Percentiles rank a stretch among this genome's conserved stretches.
Conservation (phyloP, 306 rosid species). For the Dryas drummondii region DNA sequence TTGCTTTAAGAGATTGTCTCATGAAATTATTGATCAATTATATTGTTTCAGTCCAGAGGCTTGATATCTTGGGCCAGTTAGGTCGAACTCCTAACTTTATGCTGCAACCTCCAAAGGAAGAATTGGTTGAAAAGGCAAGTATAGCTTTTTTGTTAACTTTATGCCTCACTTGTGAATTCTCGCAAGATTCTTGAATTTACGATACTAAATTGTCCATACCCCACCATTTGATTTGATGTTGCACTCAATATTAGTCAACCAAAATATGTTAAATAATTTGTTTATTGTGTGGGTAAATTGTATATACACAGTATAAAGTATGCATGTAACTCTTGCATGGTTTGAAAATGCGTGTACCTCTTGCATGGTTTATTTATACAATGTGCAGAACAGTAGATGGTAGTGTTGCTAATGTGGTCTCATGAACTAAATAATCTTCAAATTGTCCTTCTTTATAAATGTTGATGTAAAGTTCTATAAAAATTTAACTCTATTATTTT, state of each 20-base stretch:
- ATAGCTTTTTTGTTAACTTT: not conserved
- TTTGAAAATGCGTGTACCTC: too few species aligned
- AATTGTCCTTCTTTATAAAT: not conserved
- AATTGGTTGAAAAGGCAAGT: constrained; percentile 67
- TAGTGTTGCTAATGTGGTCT: not conserved
- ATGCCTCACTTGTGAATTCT: not conserved
- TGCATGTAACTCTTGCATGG: not conserved
- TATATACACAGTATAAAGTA: not conserved
- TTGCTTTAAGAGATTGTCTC: not conserved
- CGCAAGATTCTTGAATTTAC: not conserved
- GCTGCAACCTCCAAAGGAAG: constrained; percentile 70
- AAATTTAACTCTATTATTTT: not conserved
- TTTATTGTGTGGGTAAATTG: not conserved
- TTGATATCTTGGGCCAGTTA: constrained; percentile 36
- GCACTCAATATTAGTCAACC: not conserved
- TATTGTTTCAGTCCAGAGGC: constrained; percentile 45
- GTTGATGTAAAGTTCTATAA: too few species aligned
- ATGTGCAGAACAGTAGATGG: not conserved
- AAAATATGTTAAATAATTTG: not conserved
- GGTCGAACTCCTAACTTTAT: constrained; percentile 47
- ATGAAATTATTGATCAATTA: constrained; percentile 6
- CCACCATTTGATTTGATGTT: not conserved
- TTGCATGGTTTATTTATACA: not conserved
- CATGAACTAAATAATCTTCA: not conserved
- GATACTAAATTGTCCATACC: not conserved